Conservation (phyloP, 1,139 yeast genomes). For the Nakaseomyces kungkrabaensis region DNA sequence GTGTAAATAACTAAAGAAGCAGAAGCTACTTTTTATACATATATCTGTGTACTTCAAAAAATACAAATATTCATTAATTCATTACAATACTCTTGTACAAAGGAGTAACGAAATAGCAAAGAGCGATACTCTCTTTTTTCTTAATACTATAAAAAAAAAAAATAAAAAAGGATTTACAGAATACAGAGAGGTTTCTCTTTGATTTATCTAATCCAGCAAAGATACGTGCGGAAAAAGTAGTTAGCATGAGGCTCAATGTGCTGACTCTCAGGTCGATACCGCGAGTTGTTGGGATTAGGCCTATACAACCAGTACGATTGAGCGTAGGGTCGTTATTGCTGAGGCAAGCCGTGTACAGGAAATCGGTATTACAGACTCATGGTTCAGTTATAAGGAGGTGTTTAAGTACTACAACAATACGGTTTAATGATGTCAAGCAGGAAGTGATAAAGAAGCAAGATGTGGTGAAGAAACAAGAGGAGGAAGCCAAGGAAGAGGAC, state of each 20-base stretch:
- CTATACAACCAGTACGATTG: not conserved
- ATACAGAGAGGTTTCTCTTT: no score
- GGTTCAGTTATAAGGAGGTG: not conserved
- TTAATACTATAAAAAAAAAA: no score
- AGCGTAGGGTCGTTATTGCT: not conserved
- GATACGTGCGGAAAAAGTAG: no score
- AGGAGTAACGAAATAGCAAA: no score
- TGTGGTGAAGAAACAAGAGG: not conserved
- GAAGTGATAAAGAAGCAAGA: not conserved
- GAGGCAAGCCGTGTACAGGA: not conserved
- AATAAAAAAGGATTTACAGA: no score
- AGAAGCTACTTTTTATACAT: no score
- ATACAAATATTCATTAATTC: no score
- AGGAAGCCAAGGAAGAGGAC: not conserved
- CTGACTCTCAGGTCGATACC: not conserved
- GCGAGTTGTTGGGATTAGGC: not conserved
- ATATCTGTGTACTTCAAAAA: no score
- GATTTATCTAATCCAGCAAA: no score
- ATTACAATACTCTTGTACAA: no score
- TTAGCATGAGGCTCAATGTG: not conserved
- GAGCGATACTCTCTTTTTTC: no score
- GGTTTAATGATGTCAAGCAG: not conserved
- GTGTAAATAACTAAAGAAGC: no score
- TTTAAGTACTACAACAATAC: not conserved
- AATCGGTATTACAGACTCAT: not conserved